These are phyloP conservation scores for Vachellia collinsii DNA, from an alignment of 306 rosid genomes.

Conservation along the genomic window DNA sequence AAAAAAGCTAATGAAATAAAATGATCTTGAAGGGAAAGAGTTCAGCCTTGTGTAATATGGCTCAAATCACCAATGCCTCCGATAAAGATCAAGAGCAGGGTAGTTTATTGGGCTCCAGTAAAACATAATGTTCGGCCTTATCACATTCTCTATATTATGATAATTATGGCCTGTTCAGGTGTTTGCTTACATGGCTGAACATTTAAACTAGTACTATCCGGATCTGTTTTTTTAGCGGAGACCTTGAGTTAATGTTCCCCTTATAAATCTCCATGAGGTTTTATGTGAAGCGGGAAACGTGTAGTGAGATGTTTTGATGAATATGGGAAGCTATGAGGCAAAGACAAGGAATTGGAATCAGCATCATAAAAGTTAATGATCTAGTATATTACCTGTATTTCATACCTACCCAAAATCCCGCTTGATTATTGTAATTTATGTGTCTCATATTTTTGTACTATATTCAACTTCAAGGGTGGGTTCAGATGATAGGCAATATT, in stretches of 20 bases:
- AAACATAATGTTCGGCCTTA: neutral
- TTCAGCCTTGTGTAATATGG: conserved; percentile 1
- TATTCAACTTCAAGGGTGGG: conserved; percentile 21
- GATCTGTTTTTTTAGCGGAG: conserved; percentile 10
- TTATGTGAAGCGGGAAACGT: conserved; percentile 26
- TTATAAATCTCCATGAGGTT: conserved; percentile 17
- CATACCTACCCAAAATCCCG: neutral
- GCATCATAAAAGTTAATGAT: conserved; percentile 16
- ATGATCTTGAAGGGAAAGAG: neutral
- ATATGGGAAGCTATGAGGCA: conserved; percentile 20
- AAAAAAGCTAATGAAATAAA: conserved; percentile 24
- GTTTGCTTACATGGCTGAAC: conserved; percentile 13
- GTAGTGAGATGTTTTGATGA: conserved; percentile 9
- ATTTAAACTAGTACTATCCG: conserved; percentile 19
- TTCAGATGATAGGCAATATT: conserved; percentile 8
- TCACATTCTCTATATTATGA: conserved; percentile 12
- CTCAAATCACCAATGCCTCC: conserved; percentile 13
- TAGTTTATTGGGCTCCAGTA: conserved; percentile 19
- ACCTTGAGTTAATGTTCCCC: conserved; percentile 22
- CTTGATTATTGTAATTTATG: neutral
- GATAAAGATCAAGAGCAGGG: conserved; percentile 5
- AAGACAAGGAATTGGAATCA: neutral
- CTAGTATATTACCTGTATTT: neutral
- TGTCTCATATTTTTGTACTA: conserved; percentile 14
- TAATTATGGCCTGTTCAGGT: conserved; percentile 2